Evolutionary conservation across 768 basidiomycete genomes (phyloP).

Genomic region (Postia placenta): DNA sequence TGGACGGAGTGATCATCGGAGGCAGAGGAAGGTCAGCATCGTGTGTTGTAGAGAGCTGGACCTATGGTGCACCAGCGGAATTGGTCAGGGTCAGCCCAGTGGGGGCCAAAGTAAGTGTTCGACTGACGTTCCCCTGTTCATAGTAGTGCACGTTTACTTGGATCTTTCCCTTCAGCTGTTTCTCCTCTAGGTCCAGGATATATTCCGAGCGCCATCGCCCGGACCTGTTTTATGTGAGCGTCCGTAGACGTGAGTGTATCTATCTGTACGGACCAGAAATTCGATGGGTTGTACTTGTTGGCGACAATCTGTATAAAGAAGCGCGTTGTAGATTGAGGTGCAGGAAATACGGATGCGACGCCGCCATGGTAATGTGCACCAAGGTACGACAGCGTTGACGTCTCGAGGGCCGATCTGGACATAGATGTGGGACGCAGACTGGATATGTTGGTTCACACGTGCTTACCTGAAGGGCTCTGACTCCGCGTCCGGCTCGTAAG

Average conservation of each 20-base stretch:
- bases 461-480: constrained; percentile 74
- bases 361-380: constrained; percentile 81
- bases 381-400: constrained; percentile 61
- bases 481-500: constrained; percentile 53
- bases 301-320: constrained; percentile 84
- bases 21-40: constrained; percentile 59
- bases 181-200: constrained; percentile 57
- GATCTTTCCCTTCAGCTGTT: constrained; percentile 64
- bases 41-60: constrained; percentile 82
- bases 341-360: constrained; percentile 65
- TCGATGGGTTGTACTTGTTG: constrained; percentile 90
- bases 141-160: constrained; percentile 92
- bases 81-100: not conserved
- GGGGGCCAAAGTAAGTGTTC: not conserved
- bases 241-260: not conserved
- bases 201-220: constrained; percentile 95
- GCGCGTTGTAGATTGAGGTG: constrained; percentile 33
- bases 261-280: constrained; percentile 67
- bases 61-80: constrained; percentile 38
- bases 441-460: not conserved
- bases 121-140: constrained; percentile 87
- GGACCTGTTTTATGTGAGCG: constrained; percentile 72
- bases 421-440: not conserved
- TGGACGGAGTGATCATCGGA: constrained; percentile 44
- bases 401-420: constrained; percentile 63